A percentile compares a stretch with the other conserved stretches of the same genome.
Conservation (phyloP, 2,329 filamentous ascomycete genomes). For the Scortechinia acanthostroma region DNA sequence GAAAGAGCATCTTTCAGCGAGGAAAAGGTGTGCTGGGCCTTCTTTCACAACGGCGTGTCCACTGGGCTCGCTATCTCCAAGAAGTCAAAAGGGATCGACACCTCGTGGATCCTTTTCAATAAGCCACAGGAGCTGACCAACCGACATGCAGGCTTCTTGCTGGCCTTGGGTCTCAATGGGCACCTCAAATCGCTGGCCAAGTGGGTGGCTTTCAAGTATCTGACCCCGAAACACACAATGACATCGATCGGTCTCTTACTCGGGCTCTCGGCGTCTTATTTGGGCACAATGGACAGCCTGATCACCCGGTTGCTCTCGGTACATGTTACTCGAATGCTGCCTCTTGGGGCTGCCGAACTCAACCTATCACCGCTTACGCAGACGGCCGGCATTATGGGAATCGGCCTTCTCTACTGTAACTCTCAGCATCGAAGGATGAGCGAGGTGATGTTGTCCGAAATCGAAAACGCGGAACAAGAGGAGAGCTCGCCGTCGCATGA, state of each 20-base stretch:
- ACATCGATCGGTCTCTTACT: conserved; percentile 92
- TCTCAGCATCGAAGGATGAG: conserved; percentile 98
- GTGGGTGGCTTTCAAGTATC: conserved; percentile 97
- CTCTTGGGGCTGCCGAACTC: conserved; percentile 82
- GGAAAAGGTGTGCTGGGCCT: conserved; percentile 96
- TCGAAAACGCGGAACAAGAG: conserved; percentile 76
- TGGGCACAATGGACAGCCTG: conserved; percentile 94
- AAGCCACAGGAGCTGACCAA: conserved; percentile 89
- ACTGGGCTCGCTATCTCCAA: conserved; percentile 85
- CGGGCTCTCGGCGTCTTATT: conserved; percentile 83
- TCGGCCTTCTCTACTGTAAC: conserved; percentile 86
- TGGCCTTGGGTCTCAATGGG: conserved; percentile 86
- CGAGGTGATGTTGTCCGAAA: conserved; percentile 96
- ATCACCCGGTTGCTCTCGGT: conserved; percentile 90
- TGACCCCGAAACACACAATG: conserved; percentile 99
- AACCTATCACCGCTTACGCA: conserved; percentile 90
- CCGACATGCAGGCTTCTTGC: conserved; percentile 86
- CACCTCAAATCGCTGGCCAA: conserved; percentile 92
- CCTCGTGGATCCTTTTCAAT: conserved; percentile 98
- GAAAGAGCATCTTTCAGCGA: conserved; percentile 83
- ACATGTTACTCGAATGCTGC: conserved; percentile 90
- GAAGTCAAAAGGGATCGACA: conserved; percentile 87
- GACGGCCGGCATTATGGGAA: conserved; percentile 94
- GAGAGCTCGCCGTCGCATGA: conserved; percentile 72
- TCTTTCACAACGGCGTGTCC: conserved; percentile 95